phyloP scores from a whole-genome alignment of 2,329 filamentous ascomycete species.

The Fusarium neocosmosporiellum region DNA sequence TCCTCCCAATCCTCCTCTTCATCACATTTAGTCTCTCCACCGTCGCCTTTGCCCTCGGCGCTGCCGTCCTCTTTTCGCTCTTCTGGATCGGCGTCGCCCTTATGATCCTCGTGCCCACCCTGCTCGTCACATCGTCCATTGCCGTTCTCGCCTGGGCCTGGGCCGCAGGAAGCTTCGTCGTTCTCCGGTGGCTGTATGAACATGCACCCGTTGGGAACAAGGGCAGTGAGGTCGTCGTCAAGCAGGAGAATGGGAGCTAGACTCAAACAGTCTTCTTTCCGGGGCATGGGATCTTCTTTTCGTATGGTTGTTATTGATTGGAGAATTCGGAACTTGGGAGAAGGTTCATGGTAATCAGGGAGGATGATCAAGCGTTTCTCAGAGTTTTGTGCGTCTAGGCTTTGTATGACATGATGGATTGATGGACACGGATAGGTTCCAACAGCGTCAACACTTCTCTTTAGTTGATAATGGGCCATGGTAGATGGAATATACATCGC shows the following conservation, averaged over 20 bases:
- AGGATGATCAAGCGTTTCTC: background rate
- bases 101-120: constrained; percentile 73
- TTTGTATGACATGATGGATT: background rate
- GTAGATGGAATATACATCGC: background rate
- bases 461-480: background rate
- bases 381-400: background rate
- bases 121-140: constrained; percentile 73
- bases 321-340: background rate
- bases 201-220: constrained; percentile 42
- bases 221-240: constrained; percentile 35
- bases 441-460: background rate
- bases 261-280: constrained; percentile 11
- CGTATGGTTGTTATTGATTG: background rate
- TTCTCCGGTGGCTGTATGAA: constrained; percentile 60
- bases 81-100: constrained; percentile 76
- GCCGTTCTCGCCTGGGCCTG: constrained; percentile 76
- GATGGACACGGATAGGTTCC: background rate
- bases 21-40: constrained; percentile 71
- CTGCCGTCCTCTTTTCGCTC: constrained; percentile 72
- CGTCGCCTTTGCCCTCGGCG: constrained; percentile 70
- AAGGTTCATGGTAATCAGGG: background rate
- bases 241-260: constrained; percentile 38
- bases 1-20: constrained; percentile 77
- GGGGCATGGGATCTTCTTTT: background rate
- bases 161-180: constrained; percentile 69